Evolutionary conservation across 1,284 basidiomycete genomes (phyloP), one percentile per base, ranked within the genome.

Genomic region (Caloboletus inedulis): DNA sequence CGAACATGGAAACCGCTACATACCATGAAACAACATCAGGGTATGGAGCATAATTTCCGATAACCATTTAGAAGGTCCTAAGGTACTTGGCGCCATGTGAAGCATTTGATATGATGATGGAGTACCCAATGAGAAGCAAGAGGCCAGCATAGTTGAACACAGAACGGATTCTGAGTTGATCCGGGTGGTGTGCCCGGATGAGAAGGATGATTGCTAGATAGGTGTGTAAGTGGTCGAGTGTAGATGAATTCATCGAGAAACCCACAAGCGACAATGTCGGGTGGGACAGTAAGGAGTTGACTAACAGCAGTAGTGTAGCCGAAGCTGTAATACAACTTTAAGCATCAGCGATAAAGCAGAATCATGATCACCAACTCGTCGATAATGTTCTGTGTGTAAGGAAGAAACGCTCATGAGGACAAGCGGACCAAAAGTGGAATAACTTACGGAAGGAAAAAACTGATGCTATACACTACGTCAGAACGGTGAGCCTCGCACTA

Each of bases 1-100:
- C 14, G 1, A 37, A 51, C 16, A 36, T 23, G 14, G 8, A 33
- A 21, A 31, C 14, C 2, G n/a, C 41, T 13, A 43, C 58, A 3
- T 50, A 85, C 87, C 87, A 90, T 18, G 83, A 76, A 10, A 87
- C 75, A 5, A 85, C 69, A 16, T 82, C 83, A 3, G 85, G 85
- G 63, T 84, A 78, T 0, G 77, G 73, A 3, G 78, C 77, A 56
- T 88, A 88, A 39, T 74, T 73, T 16, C 85, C 85, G 0, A 73
- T 72, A 12, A 85, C 83, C 46, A 77, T 76, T 50, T 84, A 75
- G 72, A 81, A 88, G 0, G 79, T 83, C 1, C 84, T 85, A 58
- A 87, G 85, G 62, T 87, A 87, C 66, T 87, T 87, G 23, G 72
- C 78, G 0, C 72, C 72, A 13, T 65, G 54, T 7, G 71, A 41